phyloP scores from a whole-genome alignment of 257 asterid genomes.

The Prunella vulgaris region DNA sequence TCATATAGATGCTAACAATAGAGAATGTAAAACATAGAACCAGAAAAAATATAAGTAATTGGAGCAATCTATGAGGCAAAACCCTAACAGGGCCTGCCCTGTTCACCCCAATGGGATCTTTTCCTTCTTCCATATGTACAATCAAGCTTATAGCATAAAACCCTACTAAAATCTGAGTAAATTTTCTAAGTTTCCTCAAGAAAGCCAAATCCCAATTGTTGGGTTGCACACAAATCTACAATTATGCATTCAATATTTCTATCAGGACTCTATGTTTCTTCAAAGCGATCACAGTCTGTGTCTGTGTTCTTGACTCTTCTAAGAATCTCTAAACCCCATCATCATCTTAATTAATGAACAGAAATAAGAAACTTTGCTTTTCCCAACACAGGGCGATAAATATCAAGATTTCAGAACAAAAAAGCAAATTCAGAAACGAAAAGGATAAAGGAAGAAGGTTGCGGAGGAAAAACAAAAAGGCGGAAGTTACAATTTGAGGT shows the following conservation, averaged over 20 bases:
- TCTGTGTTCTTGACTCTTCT: not conserved
- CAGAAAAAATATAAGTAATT: constrained; percentile 40
- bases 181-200: not conserved
- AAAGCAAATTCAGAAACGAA: not conserved
- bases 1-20: constrained; percentile 41
- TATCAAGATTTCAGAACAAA: not conserved
- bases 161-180: constrained; percentile 3
- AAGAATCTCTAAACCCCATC: constrained; percentile 16
- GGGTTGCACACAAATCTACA: not conserved
- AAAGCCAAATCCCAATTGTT: not conserved
- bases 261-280: not conserved
- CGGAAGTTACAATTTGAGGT: constrained; percentile 13
- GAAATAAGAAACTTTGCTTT: too few species aligned
- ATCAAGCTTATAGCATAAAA: constrained; percentile 13
- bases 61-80: constrained; percentile 47
- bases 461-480: too few species aligned
- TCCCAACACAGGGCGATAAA: too few species aligned
- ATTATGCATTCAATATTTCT: not conserved
- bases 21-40: constrained; percentile 43
- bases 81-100: constrained; percentile 36
- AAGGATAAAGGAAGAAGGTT: not conserved
- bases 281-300: not conserved
- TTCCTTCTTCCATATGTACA: constrained; percentile 51
- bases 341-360: not conserved
- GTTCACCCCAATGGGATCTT: constrained; percentile 27